Base-by-base conservation (phyloP, 345 rosid species). In the Moricandia moricandioides region DNA sequence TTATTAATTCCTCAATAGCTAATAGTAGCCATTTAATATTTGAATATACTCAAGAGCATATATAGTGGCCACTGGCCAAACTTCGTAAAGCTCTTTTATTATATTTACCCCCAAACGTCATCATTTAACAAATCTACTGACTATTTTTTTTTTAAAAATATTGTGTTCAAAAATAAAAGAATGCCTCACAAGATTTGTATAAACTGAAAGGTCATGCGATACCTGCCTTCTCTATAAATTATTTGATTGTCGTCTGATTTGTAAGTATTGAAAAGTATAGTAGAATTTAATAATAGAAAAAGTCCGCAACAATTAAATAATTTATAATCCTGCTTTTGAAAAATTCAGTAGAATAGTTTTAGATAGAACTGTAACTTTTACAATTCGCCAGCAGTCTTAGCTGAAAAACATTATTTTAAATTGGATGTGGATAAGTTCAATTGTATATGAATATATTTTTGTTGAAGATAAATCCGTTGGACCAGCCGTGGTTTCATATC, bases 401-500 rank as follows among this genome's bases (percentile, higher is more conserved):
- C 55, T 56, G 35, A 39, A 43, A 58, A 67, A 18, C 31, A 47
- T 67, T 21, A 57, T 47, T 30, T 45, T 21, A 59, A 74, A 21
- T 2, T 47, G 62, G 47, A 67, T 26, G 31, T 47, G 67, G 73
- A 75, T 67, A 75, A 49, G 47, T 12, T 5, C 5, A 7, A 6
- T 47, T 75, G 51, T 5, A 24, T 13, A 77, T 63, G 24, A 29
- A 69, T 9, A 40, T 5, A 52, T 70, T 0, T 21, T 0, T 30
- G 35, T 43, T 35, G 59, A 14, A 14, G 65, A 70, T 69, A 70
- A 77, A 71, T 30, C 80, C 76, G 29, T 71, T 71, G 55, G 76
- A 56, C 34, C 62, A 65, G 71, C 72, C 76, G 59, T 60, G 62
- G 80, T 71, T 77, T 71, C 55, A 54, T 56, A 29, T 70, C 60